Conservation (phyloP, 2,329 filamentous ascomycete species). For the Neonectria ditissima region DNA sequence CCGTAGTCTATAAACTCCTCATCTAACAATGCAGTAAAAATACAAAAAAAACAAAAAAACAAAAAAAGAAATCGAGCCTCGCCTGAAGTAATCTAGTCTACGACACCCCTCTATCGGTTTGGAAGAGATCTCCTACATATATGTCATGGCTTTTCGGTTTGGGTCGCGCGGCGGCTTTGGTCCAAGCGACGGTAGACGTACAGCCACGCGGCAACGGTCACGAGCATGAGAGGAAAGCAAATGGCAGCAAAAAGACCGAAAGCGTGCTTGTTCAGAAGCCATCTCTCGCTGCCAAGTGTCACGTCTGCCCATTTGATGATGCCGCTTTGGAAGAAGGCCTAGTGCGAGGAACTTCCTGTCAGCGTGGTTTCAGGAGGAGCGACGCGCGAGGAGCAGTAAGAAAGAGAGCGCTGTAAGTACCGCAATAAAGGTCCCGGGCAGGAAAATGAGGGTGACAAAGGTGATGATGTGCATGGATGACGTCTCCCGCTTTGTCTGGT, state of each 20-base stretch:
- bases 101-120: too few relatives aligned
- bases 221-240: not conserved
- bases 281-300: not conserved
- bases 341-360: not conserved
- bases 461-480: constrained; percentile 36
- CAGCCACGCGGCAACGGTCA: constrained; percentile 23
- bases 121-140: too few relatives aligned
- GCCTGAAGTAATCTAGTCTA: too few relatives aligned
- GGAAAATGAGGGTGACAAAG: constrained; percentile 31
- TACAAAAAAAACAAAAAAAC: not conserved
- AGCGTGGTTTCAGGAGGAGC: constrained; percentile 9
- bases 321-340: constrained; percentile 36
- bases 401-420: constrained; percentile 9
- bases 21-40: not conserved
- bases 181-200: not conserved
- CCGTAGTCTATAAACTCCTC: not conserved
- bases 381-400: not conserved
- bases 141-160: not conserved
- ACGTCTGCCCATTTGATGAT: constrained; percentile 25
- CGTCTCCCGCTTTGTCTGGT: constrained; percentile 35
- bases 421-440: constrained; percentile 35
- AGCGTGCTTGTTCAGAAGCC: constrained; percentile 9
- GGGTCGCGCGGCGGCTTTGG: not conserved
- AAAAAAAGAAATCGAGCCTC: not conserved
- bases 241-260: constrained; percentile 26